Base-by-base conservation (phyloP, 805 yeast genomes). In the Monosporozyma aerobia region DNA sequence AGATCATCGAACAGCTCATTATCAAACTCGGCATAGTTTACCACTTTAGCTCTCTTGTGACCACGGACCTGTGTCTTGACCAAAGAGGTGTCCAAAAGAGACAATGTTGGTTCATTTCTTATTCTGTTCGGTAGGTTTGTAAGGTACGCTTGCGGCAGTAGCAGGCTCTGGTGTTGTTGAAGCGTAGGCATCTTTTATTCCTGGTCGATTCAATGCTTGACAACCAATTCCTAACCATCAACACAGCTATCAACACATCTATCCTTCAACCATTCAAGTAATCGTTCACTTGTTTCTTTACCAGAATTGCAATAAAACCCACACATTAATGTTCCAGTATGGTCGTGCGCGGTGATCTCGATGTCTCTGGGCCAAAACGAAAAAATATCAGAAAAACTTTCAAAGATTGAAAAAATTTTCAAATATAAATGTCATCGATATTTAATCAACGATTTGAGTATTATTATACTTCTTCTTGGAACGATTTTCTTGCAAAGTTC, bases 21-120 rank as follows among this genome's bases (percentile, higher is more conserved):
- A 56, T 87, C 96, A 54, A 81, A 76, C 64, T 89, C 97, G 0
- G 96, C 94, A 63, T 90, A 90, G 64, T 86, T 87, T 50, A 87
- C 80, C 48, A 82, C 84, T 45, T 80, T 72, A 10, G 87, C 82
- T 59, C 96, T 75, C 65, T 88, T 89, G 35, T 89, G 83, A 32
- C 84, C 77, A 57, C 97, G 77, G 3, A 39, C 14, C 25, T 39
- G 43, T 16, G 43, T 39, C 25, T 90, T 80, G 2, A 88, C 87
- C 25, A 85, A 83, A 1, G 89, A 85, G 2, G 88, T 78, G 39
- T 85, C 76, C 59, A 83, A 79, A 33, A 90, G 70, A 1, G 95
- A 81, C 35, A 89, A 87, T 53, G 83, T 81, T 2, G 43, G 43
- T 35, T 82, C 85, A 56, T 84, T 82, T 56, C 87, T 79, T 43